Evolutionary conservation across 1,139 yeast species (phyloP), one percentile per base, ranked within the genome.

Genomic region (Debaryomyces fabryi): DNA sequence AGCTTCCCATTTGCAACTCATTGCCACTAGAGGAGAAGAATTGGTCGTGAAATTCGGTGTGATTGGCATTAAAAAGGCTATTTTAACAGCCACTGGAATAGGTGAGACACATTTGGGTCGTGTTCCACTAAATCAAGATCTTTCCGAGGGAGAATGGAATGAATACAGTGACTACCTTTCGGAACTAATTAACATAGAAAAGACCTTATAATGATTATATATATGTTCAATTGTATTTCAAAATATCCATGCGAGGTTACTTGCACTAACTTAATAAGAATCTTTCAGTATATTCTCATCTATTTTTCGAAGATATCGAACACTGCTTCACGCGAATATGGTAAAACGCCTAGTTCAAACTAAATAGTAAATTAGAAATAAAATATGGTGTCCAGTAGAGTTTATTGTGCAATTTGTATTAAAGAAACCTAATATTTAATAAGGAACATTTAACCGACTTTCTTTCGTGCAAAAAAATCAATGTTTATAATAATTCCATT

Each of bases 21-120:
- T 58, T 7, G 62, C 58, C 25, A 59, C 59, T 21, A 56, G 58
- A 42, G 67, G 60, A 8, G 66, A 63, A 45, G 56, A 56, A 30
- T 50, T 59, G 23, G 64, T 61, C 6, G 52, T 50, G n/a, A 56
- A 54, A 35, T 58, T 53, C 35, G 65, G 65, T 4, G 63, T 62
- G 9, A 52, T 63, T 46, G 63, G 67, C 10, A 60, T 63, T 47
- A 71, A 60, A 64, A 52, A 62, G 49, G 59, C 70, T 27, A 67
- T 76, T 49, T 58, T 60, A 39, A 60, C 63, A 44, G 59, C 61
- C 29, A 67, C 69, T 48, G 77, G 78, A 0, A 64, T 72, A 49
- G 79, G 79, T 36, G 72, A 68, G 43, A 64, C 59, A 3, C 54
- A 62, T 47, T 58, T 49, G 55, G 66, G 74, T 9, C 61, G 74